Conservation (phyloP, 2,329 filamentous ascomycete genomes). For the Venturia nashicola region DNA sequence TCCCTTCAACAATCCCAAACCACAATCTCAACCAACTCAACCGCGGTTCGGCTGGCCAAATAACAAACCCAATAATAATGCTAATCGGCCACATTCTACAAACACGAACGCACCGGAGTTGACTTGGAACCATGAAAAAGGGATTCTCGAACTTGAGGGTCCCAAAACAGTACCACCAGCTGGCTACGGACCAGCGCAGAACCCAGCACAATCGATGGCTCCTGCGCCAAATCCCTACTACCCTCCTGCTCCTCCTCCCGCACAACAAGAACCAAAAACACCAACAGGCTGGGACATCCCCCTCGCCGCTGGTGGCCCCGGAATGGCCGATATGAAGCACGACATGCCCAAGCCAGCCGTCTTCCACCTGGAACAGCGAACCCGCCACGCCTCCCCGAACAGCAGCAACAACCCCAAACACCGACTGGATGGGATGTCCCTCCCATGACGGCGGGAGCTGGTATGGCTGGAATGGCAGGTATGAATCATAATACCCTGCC, state of each 20-base stretch:
- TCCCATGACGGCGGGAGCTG: not conserved
- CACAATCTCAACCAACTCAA: not conserved
- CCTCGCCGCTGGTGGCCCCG: not conserved
- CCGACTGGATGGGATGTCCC: not conserved
- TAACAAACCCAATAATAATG: not conserved
- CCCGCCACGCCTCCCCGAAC: not conserved
- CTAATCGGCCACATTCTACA: not conserved
- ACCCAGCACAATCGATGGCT: not conserved
- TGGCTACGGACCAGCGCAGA: not conserved
- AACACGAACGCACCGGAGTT: not conserved
- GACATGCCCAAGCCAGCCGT: not conserved
- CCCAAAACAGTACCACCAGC: not conserved
- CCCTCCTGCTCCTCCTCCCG: not conserved
- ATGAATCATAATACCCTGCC: slow-evolving; percentile 26
- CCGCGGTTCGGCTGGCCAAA: not conserved
- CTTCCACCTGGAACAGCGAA: not conserved
- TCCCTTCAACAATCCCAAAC: not conserved
- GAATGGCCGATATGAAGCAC: not conserved
- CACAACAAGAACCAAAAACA: not conserved
- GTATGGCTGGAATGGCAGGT: not conserved
- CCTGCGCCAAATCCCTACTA: not conserved
- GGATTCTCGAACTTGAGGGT: not conserved
- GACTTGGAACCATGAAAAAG: not conserved
- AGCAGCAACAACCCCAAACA: not conserved
- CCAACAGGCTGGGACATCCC: not conserved